Evolutionary conservation across 805 yeast genomes (phyloP).

Genomic region (Brettanomyces naardenensis): DNA sequence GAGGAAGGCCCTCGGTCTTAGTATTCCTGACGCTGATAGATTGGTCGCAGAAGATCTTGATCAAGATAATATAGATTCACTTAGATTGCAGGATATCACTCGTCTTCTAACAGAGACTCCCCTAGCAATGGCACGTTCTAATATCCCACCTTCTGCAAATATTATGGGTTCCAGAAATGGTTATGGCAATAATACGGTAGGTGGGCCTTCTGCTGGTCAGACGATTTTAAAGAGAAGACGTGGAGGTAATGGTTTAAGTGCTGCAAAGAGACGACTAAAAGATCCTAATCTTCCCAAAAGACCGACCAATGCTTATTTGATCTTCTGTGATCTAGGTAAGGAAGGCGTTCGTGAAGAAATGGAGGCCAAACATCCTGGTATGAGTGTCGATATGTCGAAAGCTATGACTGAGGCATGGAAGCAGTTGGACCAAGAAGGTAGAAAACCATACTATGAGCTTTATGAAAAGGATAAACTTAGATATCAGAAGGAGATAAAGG

Average conservation of each 20-base stretch:
- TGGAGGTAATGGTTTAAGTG: slow-evolving; percentile 4
- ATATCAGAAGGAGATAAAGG: slow-evolving; percentile 65
- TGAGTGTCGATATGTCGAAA: slow-evolving; percentile 58
- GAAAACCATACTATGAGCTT: slow-evolving; percentile 64
- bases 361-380: slow-evolving; percentile 44
- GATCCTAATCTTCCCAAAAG: slow-evolving; percentile 85
- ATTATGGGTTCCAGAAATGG: slow-evolving; percentile 4
- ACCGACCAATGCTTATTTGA: slow-evolving; percentile 83
- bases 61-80: slow-evolving; percentile 20
- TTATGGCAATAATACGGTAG: not conserved
- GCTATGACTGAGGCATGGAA: slow-evolving; percentile 87
- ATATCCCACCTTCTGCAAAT: slow-evolving; percentile 1
- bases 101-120: slow-evolving; percentile 21
- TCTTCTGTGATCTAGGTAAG: slow-evolving; percentile 82
- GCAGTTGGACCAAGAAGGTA: slow-evolving; percentile 54
- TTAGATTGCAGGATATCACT: slow-evolving; percentile 21
- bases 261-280: slow-evolving; percentile 33
- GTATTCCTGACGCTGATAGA: slow-evolving; percentile 18
- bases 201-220: slow-evolving; percentile 11
- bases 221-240: slow-evolving; percentile 9
- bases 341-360: slow-evolving; percentile 57
- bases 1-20: slow-evolving; percentile 30
- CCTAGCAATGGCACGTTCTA: slow-evolving; percentile 14
- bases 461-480: slow-evolving; percentile 75
- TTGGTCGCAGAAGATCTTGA: slow-evolving; percentile 20